Percentiles rank a stretch among this genome's conserved stretches.
Conservation (phyloP, 2,329 filamentous ascomycete species). For the Pseudogymnoascus sp. region DNA sequence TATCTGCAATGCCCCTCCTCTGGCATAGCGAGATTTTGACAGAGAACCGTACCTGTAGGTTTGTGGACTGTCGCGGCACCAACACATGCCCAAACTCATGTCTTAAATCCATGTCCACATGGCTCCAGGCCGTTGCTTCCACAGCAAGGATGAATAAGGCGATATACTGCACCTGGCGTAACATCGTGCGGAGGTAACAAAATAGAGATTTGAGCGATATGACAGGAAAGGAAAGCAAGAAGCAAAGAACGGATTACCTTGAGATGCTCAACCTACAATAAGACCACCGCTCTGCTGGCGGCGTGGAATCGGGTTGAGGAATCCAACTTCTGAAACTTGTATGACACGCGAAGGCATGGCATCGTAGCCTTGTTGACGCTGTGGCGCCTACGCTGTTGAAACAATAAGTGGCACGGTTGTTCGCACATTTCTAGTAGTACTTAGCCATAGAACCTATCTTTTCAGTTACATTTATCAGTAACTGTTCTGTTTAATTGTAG, state of each 20-base stretch:
- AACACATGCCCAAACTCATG: background rate
- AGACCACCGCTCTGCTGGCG: background rate
- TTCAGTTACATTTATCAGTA: too few species aligned
- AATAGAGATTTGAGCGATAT: background rate
- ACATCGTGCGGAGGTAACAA: background rate
- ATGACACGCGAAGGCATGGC: background rate
- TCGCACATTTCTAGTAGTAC: too few species aligned
- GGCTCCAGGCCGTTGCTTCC: conserved; percentile 3
- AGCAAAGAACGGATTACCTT: background rate
- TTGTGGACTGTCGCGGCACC: background rate
- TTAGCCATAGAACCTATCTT: too few species aligned
- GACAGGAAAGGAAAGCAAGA: background rate
- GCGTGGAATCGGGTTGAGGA: background rate
- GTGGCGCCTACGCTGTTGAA: background rate
- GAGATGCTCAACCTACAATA: conserved; percentile 1
- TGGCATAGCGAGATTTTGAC: background rate
- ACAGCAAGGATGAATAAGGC: background rate
- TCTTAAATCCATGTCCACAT: conserved; percentile 2
- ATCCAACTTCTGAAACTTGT: background rate
- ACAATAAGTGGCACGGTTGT: too few species aligned
- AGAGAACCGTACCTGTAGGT: background rate
- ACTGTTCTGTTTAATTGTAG: too few species aligned
- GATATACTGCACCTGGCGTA: conserved; percentile 2
- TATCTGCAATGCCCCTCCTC: background rate
- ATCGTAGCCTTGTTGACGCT: background rate